phyloP scores from a whole-genome alignment of 2,329 filamentous ascomycete species.

The Bipolaris oryzae region DNA sequence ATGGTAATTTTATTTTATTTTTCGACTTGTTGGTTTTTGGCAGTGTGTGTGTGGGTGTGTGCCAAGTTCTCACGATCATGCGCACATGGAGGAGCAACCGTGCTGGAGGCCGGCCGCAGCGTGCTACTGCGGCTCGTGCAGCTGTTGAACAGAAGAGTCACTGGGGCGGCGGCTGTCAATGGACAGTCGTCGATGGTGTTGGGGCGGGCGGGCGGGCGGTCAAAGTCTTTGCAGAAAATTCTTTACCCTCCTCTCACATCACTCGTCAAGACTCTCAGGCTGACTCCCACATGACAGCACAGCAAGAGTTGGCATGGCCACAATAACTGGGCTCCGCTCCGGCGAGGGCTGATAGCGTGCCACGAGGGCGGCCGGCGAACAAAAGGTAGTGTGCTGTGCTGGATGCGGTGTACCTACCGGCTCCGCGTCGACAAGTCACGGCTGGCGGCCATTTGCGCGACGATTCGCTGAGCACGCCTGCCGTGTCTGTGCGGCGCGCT shows the following conservation, averaged over 20 bases:
- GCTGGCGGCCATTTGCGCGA: conserved; percentile 10
- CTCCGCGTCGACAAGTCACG: neutral
- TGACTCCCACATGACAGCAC: neutral
- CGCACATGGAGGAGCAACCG: neutral
- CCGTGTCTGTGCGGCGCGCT: conserved; percentile 24
- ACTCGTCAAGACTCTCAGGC: neutral
- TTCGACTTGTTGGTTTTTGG: conserved; percentile 10
- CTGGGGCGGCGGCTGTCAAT: neutral
- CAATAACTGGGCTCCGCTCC: neutral
- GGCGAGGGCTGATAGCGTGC: conserved; percentile 5
- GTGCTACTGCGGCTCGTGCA: neutral
- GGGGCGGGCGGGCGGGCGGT: neutral
- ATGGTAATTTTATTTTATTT: conserved; percentile 32
- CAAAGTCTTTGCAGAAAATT: conserved; percentile 14
- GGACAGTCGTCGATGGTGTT: neutral
- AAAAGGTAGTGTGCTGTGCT: neutral
- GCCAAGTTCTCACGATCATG: conserved; percentile 9
- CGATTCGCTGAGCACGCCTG: conserved; percentile 33
- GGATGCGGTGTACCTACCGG: conserved; percentile 2
- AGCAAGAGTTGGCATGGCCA: neutral
- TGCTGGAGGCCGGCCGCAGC: neutral
- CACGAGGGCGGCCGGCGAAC: conserved; percentile 1
- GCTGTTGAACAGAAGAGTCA: neutral
- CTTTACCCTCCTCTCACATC: neutral
- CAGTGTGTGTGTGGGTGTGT: conserved; percentile 20